phyloP scores from a whole-genome alignment of 257 asterid species.

The Solanum pinnatisectum region DNA sequence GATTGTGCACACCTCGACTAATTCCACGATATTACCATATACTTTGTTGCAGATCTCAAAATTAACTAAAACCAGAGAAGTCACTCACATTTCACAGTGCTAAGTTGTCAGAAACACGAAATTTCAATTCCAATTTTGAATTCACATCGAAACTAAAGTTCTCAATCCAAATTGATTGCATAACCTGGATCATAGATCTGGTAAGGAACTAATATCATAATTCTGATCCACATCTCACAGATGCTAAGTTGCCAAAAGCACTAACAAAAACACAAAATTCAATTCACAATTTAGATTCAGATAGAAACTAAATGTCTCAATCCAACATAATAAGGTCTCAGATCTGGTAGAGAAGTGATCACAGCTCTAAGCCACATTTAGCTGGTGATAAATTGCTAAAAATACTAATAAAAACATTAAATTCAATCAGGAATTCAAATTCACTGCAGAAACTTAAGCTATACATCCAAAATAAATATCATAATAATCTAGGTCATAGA shows the following conservation, averaged over 20 bases:
- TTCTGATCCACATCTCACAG: background rate
- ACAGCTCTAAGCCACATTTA: background rate
- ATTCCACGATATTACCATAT: background rate
- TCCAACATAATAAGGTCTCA: background rate
- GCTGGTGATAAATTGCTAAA: background rate
- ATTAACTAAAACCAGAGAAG: background rate
- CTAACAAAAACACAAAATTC: background rate
- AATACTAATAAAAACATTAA: background rate
- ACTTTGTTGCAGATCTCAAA: background rate
- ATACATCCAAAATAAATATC: background rate
- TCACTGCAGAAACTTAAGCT: background rate
- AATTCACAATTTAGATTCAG: background rate
- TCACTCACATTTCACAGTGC: background rate
- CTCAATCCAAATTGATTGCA: background rate
- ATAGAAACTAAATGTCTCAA: background rate
- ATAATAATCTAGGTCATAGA: background rate
- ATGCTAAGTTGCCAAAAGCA: background rate
- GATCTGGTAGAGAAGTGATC: background rate
- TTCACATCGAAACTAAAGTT: background rate
- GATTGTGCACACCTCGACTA: background rate
- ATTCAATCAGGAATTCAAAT: background rate
- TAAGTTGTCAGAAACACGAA: background rate
- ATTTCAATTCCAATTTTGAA: background rate
- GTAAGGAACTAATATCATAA: background rate
- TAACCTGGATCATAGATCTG: background rate